Evolutionary conservation across 2,329 filamentous ascomycete species (phyloP), one percentile per base, ranked within the genome.

Genomic region (Colletotrichum aenigma): DNA sequence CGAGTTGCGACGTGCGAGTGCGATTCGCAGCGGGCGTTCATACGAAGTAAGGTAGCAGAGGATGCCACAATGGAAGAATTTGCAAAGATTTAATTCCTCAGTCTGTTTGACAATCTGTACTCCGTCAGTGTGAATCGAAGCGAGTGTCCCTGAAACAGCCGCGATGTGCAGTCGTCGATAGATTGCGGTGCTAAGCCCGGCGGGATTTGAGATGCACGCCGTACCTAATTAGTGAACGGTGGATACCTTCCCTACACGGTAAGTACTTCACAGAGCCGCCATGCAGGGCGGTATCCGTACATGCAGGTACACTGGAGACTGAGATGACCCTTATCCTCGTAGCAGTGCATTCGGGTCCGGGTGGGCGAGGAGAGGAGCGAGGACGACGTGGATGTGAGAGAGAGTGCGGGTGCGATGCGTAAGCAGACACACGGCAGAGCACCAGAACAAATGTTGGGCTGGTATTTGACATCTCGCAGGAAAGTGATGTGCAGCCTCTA

Each of bases 111-210:
- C 26, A 68, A 32, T 43, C 69, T 67, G 73, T 67, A 60, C 26
- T 13, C 26, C 2, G 56, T 34, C 43, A 64, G 55, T 48, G 26
- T 65, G 73, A 32, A 72, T 64, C 70, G 62, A 75, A 68, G 64
- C 56, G 73, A 73, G 71, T 24, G 73, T 56, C 55, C 24, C 64
- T 75, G 70, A 76, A 73, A 73, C 73, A 73, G 69, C 32, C 62
- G 69, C 73, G 34, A 43, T 74, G 61, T 67, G 73, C 69, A 43
- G 55, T 65, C 32, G 48, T 36, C 58, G 58, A 64, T 64, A 26
- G 15, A 58, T 68, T 60, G 48, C 16, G 24, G 58, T 43, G 30
- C 32, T 60, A 36, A 58, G 66, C n/a, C 52, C 52, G 28, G 24
- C 43, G 32, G 66, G 48, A 60, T 68, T 68, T 60, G 66, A 28